A percentile compares a stretch with the other conserved stretches of the same genome.
phyloP scores from a whole-genome alignment of 768 basidiomycete species.

The Tylopilus plumbeoviolaceoides region DNA sequence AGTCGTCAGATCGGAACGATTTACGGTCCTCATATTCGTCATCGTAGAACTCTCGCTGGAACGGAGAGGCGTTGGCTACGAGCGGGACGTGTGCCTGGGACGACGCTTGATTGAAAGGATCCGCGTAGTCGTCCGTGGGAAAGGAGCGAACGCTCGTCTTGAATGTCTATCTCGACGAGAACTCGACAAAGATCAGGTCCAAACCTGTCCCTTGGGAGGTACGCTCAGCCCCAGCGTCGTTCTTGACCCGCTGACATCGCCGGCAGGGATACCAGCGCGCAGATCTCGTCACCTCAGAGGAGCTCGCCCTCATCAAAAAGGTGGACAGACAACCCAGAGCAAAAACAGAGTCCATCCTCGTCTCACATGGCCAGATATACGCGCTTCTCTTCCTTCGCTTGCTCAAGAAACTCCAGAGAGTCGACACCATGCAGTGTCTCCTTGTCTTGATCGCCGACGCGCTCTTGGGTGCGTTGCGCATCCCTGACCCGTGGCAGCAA shows the following conservation, averaged over 20 bases:
- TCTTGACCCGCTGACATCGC: slow-evolving; percentile 9
- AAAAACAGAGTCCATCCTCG: slow-evolving; percentile 70
- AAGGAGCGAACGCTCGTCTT: too few relatives aligned
- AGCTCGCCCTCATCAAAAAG: slow-evolving; percentile 83
- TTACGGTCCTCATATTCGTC: too few relatives aligned
- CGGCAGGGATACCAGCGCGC: slow-evolving; percentile 91
- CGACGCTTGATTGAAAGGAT: too few relatives aligned
- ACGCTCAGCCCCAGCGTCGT: slow-evolving; percentile 5
- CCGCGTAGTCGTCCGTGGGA: too few relatives aligned
- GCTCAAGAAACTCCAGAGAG: slow-evolving; percentile 76
- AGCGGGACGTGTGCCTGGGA: too few relatives aligned
- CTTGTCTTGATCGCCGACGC: slow-evolving; percentile 88
- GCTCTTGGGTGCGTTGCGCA: slow-evolving; percentile 56
- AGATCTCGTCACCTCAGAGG: slow-evolving; percentile 82
- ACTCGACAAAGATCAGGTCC: slow-evolving; percentile 79
- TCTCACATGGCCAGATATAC: slow-evolving; percentile 55
- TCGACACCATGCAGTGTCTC: slow-evolving; percentile 77
- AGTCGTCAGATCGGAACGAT: too few relatives aligned
- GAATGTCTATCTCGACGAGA: slow-evolving; percentile 82
- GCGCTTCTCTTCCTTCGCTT: slow-evolving; percentile 86
- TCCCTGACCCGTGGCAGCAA: not conserved
- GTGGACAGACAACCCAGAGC: slow-evolving; percentile 72
- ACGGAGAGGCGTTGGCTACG: too few relatives aligned
- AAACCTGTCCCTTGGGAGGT: slow-evolving; percentile 99
- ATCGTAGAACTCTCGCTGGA: too few relatives aligned